A percentile compares a stretch with the other conserved stretches of the same genome.
Conservation (phyloP, 139 green algal genomes). For the Chlamydomonas schloesseri region DNA sequence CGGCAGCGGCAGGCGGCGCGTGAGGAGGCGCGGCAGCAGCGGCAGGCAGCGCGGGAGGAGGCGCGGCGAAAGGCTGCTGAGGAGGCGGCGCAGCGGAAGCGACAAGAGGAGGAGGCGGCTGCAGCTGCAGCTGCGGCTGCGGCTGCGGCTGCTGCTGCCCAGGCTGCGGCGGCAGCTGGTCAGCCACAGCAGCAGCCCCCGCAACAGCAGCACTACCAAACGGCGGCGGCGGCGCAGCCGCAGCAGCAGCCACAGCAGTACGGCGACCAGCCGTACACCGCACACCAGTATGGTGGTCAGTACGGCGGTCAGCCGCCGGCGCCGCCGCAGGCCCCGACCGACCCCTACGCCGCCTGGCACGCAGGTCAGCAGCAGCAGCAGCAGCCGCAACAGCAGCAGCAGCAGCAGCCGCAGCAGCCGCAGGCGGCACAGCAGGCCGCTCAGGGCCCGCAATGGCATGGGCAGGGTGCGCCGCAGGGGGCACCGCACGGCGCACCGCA, state of each 20-base stretch:
- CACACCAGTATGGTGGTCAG: too few relatives aligned
- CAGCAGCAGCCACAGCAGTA: too few relatives aligned
- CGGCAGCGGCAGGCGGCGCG: too few relatives aligned
- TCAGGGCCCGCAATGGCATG: not conserved
- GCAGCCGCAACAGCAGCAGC: too few relatives aligned
- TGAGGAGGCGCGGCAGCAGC: not conserved
- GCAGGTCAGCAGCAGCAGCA: not conserved
- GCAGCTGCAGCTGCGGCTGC: not conserved
- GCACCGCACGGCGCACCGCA: too few relatives aligned
- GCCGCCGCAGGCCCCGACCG: too few relatives aligned
- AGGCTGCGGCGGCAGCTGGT: not conserved
- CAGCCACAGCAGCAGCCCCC: constrained; percentile 5
- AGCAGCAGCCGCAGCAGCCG: not conserved
- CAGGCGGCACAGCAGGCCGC: not conserved
- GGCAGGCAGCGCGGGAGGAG: not conserved
- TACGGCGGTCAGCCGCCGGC: too few relatives aligned
- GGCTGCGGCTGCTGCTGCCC: not conserved
- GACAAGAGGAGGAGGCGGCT: not conserved
- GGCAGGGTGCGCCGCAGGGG: too few relatives aligned
- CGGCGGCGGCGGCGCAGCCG: too few relatives aligned
- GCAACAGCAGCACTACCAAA: not conserved
- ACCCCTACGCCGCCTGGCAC: not conserved
- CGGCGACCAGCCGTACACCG: too few relatives aligned
- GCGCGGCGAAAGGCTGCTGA: too few relatives aligned
- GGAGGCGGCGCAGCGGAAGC: not conserved